Evolutionary conservation across 1,139 yeast genomes (phyloP), one percentile per base, ranked within the genome.

Genomic region (Debaryomyces udenii): DNA sequence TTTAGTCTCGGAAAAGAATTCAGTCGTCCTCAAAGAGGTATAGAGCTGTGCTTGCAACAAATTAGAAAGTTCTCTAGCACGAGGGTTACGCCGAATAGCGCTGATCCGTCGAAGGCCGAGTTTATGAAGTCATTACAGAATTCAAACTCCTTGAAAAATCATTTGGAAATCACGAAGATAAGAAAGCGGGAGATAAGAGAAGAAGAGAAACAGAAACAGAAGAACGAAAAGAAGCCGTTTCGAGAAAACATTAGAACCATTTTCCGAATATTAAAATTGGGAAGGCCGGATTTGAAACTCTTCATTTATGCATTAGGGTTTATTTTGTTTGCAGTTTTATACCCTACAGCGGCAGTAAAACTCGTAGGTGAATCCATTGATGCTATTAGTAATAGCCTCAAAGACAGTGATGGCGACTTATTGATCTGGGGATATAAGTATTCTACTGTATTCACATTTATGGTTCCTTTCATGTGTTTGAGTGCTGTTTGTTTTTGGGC

Each of bases 401-500:
- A 59, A 34, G 76, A 72, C 50, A 70, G 49, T 3, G 69, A 70
- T 29, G 78, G 78, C 0, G 61, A 64, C 39, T 53, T 73, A 30
- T 39, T 73, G 36, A 70, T 73, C 27, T 73, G 78, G 78, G 78
- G 78, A 2, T 70, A 68, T 48, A 69, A 68, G 42, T 69, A 70
- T 40, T 57, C 70, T 15, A 71, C 73, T 1, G 64, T 73, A 2
- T 72, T 73, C 45, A 59, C 59, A 6, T 55, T 68, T 23, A 73
- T 73, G 78, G 67, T 72, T 3, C 78, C 78, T 6, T 73, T 72
- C 42, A 69, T 73, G 76, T 59, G 60, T 30, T 59, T 64, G 2
- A 65, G 73, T 57, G 77, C 78, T 9, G 59, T 63, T 14, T 73
- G 78, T 47, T 73, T 71, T 50, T 73, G 78, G 78, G 77, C 78